Evolutionary conservation across 225 moss, liverwort and hornwort species (phyloP), one percentile per base, ranked within the genome.

Genomic region (Antitrichia curtipendula): DNA sequence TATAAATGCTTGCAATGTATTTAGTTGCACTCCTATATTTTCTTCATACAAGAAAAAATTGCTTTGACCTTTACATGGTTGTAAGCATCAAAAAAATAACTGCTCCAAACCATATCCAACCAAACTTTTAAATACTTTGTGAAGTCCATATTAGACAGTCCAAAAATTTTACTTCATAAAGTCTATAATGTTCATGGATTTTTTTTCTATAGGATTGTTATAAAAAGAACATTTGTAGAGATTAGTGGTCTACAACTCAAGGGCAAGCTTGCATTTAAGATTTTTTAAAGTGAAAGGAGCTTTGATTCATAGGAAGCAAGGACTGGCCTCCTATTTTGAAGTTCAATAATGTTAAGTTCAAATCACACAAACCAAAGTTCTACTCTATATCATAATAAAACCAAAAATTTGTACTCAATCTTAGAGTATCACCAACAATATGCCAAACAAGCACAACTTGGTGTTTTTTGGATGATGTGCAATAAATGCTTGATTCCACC

Each of bases 381-480:
- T 29, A 18, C 1, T 19, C 16, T 10, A 10, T 11, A 31, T 47
- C 19, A 73, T 29, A 31, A 31, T 31, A 47, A 71, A 19, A 31
- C 2, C 19, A 49, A 49, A 69, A 49, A 1, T 12, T 31, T n/a
- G 1, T 49, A 47, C 2, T 49, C 2, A 1, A 11, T 11, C 7
- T 47, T 73, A 10, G 11, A 47, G 47, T 12, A 31, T 47, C 2
- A 0, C 7, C 4, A 19, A 2, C 2, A 47, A 73, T 31, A 73
- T 12, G 3, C 14, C 7, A 18, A 71, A 43, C 2, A 43, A 27
- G 2, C 1, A 13, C 16, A 27, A 71, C 2, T 0, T 71, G 0
- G 6, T 16, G 1, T 43, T 71, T 71, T 45, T 0, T 0, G 0
- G 1, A 28, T 16, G 28, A 2, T 71, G 5, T 27, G 7, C 16